Base-by-base conservation (phyloP, 2,329 filamentous ascomycete species). In the Beauveria medogensis region DNA sequence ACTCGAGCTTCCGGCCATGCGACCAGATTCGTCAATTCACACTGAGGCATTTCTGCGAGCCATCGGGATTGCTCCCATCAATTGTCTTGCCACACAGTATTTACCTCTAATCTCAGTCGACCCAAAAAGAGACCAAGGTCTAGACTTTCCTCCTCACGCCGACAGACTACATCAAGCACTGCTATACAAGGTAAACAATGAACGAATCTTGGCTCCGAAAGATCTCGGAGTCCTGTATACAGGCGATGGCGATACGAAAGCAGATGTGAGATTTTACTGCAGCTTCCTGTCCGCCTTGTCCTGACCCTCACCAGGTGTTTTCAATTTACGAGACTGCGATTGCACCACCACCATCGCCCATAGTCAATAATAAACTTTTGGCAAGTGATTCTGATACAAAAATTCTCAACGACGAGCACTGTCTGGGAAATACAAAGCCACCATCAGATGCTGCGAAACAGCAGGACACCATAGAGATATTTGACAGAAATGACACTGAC, bases 71-170 rank as follows among this genome's bases (percentile, higher is more conserved):
- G 4, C 5, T n/a, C 18, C 28, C 2, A 24, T 9, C 5, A 59
- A 58, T 24, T 66, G 67, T 50, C 55, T 73, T 3, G 54, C 65
- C 4, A 44, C 46, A 0, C 60, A 68, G 44, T 74, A 72, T 70
- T 67, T 75, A 12, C 73, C 73, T 14, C 55, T 75, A 1, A 64
- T 59, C 18, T 52, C 65, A 5, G 62, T 68, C 7, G 61, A 63
- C 22, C 4, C 28, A 6, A 65, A 67, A 1, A 67, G 64, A 2
- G 71, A 73, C 9, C 68, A 72, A 54, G 67, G 70, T 1, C 53
- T 74, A 1, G 30, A 8, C 0, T 72, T 74, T 34, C 64, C 72
- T 3, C 57, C 63, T 1, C 47, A 62, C 3, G 47, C 65, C 12
- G 59, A 54, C 18, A 64, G 66, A 53, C 63, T 71, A 54, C 67